These are phyloP conservation scores for Plasmodium knowlesi DNA, from an alignment of 169 alveolate species.

Conservation along the genomic window DNA sequence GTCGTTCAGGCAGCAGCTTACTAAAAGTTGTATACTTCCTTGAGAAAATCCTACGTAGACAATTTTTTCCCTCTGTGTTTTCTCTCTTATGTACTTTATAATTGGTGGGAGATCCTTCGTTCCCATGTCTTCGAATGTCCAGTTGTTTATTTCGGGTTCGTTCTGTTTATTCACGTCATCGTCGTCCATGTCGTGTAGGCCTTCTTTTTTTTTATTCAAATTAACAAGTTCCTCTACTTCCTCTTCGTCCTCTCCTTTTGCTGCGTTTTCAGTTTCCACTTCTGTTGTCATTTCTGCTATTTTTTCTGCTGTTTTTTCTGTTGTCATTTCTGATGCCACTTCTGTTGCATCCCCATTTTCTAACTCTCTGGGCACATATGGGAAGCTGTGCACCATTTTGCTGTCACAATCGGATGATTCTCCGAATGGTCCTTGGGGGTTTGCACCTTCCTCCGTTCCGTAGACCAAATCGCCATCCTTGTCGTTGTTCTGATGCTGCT, in stretches of 20 bases:
- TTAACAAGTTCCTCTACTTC: background rate
- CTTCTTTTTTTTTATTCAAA: background rate
- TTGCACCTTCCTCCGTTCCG: background rate
- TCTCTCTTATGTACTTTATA: constrained; percentile 23
- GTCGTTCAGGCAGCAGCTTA: constrained; percentile 13
- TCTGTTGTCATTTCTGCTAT: background rate
- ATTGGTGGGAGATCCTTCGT: constrained; percentile 36
- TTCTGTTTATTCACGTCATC: background rate
- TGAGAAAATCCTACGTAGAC: constrained; percentile 54
- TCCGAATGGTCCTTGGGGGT: background rate
- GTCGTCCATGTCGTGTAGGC: background rate
- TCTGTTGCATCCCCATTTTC: background rate
- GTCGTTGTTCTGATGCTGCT: no score
- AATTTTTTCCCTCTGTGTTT: constrained; percentile 57
- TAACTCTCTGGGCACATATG: background rate
- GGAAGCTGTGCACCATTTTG: background rate
- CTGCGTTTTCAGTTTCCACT: background rate
- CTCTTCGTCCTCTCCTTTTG: background rate
- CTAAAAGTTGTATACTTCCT: constrained; percentile 34
- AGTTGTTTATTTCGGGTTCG: background rate
- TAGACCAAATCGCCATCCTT: background rate
- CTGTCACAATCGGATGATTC: background rate
- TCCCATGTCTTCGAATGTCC: constrained; percentile 71
- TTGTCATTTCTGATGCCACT: background rate
- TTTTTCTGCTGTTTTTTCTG: background rate